phyloP scores from a whole-genome alignment of 2,329 filamentous ascomycete genomes.

The Trichoderma guizhouense region DNA sequence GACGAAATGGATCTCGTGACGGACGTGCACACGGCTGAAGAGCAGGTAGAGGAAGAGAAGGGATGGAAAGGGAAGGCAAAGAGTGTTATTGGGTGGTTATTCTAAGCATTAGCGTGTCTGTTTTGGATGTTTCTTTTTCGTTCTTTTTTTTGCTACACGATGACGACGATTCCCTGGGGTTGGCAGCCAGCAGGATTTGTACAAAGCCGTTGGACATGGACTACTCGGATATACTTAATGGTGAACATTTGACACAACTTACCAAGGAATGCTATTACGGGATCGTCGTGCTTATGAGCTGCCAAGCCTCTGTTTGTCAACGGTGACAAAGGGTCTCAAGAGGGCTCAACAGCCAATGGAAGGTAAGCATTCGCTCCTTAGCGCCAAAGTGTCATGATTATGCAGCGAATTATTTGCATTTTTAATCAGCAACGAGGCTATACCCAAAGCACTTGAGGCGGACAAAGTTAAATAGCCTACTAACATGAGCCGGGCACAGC shows the following conservation, averaged over 20 bases:
- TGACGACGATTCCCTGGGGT: neutral
- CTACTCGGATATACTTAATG: neutral
- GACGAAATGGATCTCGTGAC: constrained; percentile 61
- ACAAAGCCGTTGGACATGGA: constrained; percentile 8
- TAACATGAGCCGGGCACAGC: neutral
- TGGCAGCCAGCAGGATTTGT: constrained; percentile 9
- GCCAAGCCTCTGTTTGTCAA: neutral
- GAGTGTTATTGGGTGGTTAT: constrained; percentile 33
- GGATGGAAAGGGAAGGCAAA: constrained; percentile 48
- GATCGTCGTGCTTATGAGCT: neutral
- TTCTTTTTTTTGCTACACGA: neutral
- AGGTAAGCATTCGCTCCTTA: neutral
- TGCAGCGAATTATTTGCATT: neutral
- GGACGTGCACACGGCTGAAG: constrained; percentile 54
- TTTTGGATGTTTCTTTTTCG: neutral
- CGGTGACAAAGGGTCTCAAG: neutral
- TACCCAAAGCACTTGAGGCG: neutral
- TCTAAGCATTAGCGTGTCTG: constrained; percentile 24
- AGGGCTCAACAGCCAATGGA: neutral
- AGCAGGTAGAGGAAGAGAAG: constrained; percentile 25
- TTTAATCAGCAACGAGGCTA: constrained; percentile 6
- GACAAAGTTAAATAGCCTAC: neutral
- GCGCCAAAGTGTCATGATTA: constrained; percentile 13
- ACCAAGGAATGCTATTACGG: neutral
- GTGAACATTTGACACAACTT: neutral